Conservation (phyloP, 371 early-diverging fungal genomes). For the Circinella umbellata region DNA sequence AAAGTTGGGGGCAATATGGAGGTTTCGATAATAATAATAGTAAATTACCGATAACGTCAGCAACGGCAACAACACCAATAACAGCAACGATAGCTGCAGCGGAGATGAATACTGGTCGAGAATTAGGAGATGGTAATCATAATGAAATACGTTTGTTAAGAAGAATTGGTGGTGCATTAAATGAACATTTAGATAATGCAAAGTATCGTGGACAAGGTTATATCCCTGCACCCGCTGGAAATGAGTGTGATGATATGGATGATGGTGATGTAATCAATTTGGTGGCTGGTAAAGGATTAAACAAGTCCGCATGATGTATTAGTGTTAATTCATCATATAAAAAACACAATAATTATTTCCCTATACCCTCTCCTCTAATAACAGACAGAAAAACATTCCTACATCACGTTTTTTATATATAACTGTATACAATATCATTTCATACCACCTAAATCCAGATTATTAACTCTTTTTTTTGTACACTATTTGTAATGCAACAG, state of each 20-base stretch:
- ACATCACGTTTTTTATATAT: background rate
- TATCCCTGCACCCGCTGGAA: constrained; percentile 17
- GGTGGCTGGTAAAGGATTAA: background rate
- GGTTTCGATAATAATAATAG: background rate
- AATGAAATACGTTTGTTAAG: constrained; percentile 16
- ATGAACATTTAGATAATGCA: constrained; percentile 28
- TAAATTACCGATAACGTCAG: background rate
- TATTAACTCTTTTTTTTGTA: no score
- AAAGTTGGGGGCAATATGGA: constrained; percentile 14
- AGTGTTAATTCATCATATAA: background rate
- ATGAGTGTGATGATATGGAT: background rate
- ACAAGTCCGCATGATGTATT: background rate
- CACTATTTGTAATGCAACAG: no score
- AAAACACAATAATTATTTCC: background rate
- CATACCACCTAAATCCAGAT: no score
- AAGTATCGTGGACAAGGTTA: constrained; percentile 30
- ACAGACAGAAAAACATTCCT: background rate
- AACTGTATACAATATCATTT: background rate
- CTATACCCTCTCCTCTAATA: background rate
- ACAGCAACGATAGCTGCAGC: constrained; percentile 6
- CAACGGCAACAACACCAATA: background rate
- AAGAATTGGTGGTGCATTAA: constrained; percentile 24
- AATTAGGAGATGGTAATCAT: background rate
- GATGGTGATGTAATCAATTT: background rate
- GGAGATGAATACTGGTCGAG: background rate